phyloP scores from a whole-genome alignment of 2,329 filamentous ascomycete species.

The Thelonectria rubi region DNA sequence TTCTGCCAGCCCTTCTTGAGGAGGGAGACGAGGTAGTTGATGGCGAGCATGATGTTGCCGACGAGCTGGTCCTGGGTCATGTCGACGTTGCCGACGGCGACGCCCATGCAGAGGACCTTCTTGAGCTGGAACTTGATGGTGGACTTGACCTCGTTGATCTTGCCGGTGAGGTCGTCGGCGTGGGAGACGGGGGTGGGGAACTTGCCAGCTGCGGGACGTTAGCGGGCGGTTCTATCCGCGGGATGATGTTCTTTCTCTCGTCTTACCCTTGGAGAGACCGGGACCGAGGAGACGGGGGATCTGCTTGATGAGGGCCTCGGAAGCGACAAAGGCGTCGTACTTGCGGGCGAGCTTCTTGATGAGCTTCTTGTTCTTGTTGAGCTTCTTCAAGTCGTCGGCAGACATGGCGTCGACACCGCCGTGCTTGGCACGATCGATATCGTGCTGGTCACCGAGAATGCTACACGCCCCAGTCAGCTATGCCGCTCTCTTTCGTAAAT shows the following conservation, averaged over 20 bases:
- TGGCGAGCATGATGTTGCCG: conserved; percentile 99
- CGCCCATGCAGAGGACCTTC: conserved; percentile 99
- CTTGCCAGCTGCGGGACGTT: conserved; percentile 79
- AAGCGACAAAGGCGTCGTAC: conserved; percentile 99
- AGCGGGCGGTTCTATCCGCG: background rate
- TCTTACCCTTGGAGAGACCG: conserved; percentile 92
- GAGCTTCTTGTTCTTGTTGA: conserved; percentile 99
- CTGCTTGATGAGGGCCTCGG: conserved; percentile 98
- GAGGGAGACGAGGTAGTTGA: conserved; percentile 99
- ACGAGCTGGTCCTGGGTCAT: conserved; percentile 97
- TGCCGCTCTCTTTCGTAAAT: background rate
- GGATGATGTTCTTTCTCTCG: background rate
- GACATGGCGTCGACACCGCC: conserved; percentile 98
- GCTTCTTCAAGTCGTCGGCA: conserved; percentile 99
- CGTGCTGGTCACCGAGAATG: conserved; percentile 82
- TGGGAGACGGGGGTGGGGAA: conserved; percentile 99
- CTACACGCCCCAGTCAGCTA: conserved; percentile 37
- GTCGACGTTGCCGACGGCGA: conserved; percentile 97
- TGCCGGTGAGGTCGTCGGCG: conserved; percentile 89
- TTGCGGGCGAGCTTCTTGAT: conserved; percentile 99
- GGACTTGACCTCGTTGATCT: conserved; percentile 99
- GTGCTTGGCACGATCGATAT: conserved; percentile 99
- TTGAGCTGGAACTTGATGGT: conserved; percentile 99
- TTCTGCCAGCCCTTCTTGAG: conserved; percentile 99
- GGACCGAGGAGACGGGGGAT: conserved; percentile 99